phyloP scores from a whole-genome alignment of 2,329 filamentous ascomycete genomes.

The Sclerotinia spermophila region DNA sequence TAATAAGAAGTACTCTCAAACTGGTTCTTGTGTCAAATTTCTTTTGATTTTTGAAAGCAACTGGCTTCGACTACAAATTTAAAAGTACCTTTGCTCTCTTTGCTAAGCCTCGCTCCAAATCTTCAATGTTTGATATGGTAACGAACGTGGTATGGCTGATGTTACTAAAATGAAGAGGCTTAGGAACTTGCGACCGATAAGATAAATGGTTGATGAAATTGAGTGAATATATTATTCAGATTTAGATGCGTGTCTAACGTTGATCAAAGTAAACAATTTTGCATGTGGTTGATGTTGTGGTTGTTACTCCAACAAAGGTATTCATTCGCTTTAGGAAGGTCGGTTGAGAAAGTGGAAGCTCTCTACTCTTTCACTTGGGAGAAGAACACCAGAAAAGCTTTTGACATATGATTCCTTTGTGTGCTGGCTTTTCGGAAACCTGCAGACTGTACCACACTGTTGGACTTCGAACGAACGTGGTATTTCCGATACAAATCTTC shows the following conservation, averaged over 20 bases:
- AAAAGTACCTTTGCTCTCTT: neutral
- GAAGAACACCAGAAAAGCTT: neutral
- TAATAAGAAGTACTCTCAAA: neutral
- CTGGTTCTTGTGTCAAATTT: neutral
- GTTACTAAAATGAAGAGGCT: neutral
- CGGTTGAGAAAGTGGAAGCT: slow-evolving; percentile 4
- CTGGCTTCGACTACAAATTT: neutral
- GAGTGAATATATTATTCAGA: neutral
- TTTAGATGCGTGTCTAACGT: neutral
- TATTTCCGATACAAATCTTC: neutral
- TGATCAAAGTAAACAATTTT: slow-evolving; percentile 3
- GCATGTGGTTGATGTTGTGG: slow-evolving; percentile 6
- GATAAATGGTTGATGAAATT: neutral
- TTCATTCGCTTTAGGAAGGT: neutral
- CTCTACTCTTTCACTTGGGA: neutral
- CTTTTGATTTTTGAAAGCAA: neutral
- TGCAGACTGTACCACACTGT: slow-evolving; percentile 17
- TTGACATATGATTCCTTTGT: slow-evolving; percentile 2
- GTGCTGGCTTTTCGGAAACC: slow-evolving; percentile 19
- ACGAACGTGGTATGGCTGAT: neutral
- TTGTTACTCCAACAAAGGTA: slow-evolving; percentile 2
- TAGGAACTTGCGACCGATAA: neutral
- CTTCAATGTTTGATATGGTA: neutral
- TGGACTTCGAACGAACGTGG: slow-evolving; percentile 7
- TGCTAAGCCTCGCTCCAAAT: neutral